Percentiles rank a stretch among this genome's conserved stretches.
Evolutionary conservation across 345 rosid species (phyloP).

Genomic region (Dimocarpus longan): DNA sequence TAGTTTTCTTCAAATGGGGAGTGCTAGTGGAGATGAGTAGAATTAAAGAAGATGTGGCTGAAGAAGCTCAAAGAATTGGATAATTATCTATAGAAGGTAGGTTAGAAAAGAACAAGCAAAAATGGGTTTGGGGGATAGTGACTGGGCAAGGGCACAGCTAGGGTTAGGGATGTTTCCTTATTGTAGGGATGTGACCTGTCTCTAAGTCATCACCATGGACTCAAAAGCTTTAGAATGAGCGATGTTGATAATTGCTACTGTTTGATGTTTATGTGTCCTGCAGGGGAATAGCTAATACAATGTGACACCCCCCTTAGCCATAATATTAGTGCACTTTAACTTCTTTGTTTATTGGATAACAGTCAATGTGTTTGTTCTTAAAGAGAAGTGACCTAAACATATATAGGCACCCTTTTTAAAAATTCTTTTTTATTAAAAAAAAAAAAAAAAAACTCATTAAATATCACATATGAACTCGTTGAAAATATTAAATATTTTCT

Average conservation of each 20-base stretch:
- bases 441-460: too few relatives aligned
- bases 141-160: constrained; percentile 53
- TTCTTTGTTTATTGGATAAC: background rate
- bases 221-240: constrained; percentile 22
- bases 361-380: background rate
- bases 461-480: too few relatives aligned
- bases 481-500: too few relatives aligned
- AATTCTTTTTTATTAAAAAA: too few relatives aligned
- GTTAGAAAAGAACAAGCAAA: constrained; percentile 28
- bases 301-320: background rate
- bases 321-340: background rate
- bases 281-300: background rate
- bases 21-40: background rate
- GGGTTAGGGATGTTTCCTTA: constrained; percentile 61
- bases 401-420: too few relatives aligned
- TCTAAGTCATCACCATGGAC: constrained; percentile 41
- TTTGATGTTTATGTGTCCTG: constrained; percentile 18
- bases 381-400: too few relatives aligned
- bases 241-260: constrained; percentile 17
- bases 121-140: constrained; percentile 43
- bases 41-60: constrained; percentile 19
- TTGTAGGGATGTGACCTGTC: constrained; percentile 58
- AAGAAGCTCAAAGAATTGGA: constrained; percentile 15
- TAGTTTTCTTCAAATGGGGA: background rate
- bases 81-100: constrained; percentile 23